Conservation (phyloP, 2,329 filamentous ascomycete species). For the Pseudogymnoascus sp. region DNA sequence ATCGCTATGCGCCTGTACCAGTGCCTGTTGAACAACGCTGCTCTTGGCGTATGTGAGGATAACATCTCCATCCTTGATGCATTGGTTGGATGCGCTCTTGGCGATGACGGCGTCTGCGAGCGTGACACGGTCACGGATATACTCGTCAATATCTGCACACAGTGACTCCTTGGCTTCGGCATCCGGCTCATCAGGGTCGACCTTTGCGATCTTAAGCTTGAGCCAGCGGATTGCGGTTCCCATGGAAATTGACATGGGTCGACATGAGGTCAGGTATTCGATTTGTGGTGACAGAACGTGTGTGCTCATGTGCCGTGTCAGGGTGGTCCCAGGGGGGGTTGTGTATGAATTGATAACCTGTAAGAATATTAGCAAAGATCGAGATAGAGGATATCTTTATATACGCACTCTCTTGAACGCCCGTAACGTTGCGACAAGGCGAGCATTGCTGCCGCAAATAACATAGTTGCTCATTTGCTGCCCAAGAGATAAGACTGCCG, state of each 20-base stretch:
- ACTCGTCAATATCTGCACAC: conserved; percentile 73
- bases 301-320: conserved; percentile 83
- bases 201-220: conserved; percentile 83
- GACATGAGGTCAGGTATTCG: conserved; percentile 83
- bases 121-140: conserved; percentile 83
- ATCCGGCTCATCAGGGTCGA: conserved; percentile 80
- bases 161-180: conserved; percentile 71
- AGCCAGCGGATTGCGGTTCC: conserved; percentile 93
- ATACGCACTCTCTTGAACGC: conserved; percentile 73
- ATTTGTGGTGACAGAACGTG: conserved; percentile 92
- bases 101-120: conserved; percentile 82
- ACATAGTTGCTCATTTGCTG: conserved; percentile 77
- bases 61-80: conserved; percentile 67
- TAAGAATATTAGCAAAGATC: conserved; percentile 10
- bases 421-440: conserved; percentile 77
- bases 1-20: conserved; percentile 60
- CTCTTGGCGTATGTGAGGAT: conserved; percentile 83
- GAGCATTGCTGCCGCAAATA: conserved; percentile 80
- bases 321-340: conserved; percentile 73
- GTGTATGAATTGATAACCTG: conserved; percentile 89
- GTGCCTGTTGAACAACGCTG: conserved; percentile 73
- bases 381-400: neutral
- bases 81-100: conserved; percentile 59
- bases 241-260: conserved; percentile 95
- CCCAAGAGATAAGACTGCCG: conserved; percentile 73